Base-by-base conservation (phyloP, 371 early-diverging fungal genomes). In the Encephalitozoon cuniculi region DNA sequence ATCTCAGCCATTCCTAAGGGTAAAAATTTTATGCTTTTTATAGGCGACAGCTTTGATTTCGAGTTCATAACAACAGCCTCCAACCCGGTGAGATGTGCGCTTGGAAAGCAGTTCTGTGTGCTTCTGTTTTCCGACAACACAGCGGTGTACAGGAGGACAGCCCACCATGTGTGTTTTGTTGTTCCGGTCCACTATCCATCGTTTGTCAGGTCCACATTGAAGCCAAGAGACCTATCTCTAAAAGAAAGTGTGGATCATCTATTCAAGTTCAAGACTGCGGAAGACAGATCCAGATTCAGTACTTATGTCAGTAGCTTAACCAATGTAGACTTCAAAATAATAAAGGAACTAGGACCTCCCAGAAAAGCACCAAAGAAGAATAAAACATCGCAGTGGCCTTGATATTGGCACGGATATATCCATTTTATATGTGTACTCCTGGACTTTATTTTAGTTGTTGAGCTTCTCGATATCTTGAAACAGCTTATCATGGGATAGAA, bases 151-250 rank as follows among this genome's bases (percentile, higher is more conserved):
- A 51, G 68, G 7, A 43, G 52, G n/a, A 26, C 30, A 6, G 18
- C 32, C 23, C 43, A 80, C 41, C 54, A 68, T 23, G n/a, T 76
- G 5, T 68, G 76, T 21, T 76, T 71, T 71, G 68, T 76, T 25
- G 44, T 80, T 21, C 80, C 80, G 44, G 67, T 70, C 9, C 68
- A 80, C 41, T 76, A 73, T 68, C 76, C 74, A 12, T 73, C 75
- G 0, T 80, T 80, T 74, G 68, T 80, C 23, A 74, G 65, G 23
- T 39, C 25, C 0, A 30, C 18, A 8, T 70, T 53, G 25, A 43
- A 54, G 28, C 44, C 39, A 12, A 55, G 44, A 8, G 21, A 52
- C n/a, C 23, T 71, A 18, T 1, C 43, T 18, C 52, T 74, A 11
- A 52, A 15, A 26, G 55, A 68, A 23, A 55, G 34, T 53, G 21